Conservation (phyloP, 2,329 filamentous ascomycete species). For the Triangularia verruculosa region DNA sequence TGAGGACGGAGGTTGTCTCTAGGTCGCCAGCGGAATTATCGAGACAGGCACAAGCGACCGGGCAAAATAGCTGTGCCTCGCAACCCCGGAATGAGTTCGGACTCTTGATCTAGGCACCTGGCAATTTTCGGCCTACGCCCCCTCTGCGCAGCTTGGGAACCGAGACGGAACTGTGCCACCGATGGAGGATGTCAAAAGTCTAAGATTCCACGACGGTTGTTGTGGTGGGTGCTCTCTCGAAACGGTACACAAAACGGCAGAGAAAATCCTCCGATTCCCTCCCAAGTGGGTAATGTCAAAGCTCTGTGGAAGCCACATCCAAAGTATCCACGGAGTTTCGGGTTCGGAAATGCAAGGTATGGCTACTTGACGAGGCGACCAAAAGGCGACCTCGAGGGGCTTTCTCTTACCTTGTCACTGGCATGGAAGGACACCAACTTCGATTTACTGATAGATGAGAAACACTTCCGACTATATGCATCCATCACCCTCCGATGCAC, state of each 20-base stretch:
- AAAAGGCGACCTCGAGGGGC: neutral
- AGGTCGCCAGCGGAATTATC: neutral
- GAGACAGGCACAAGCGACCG: neutral
- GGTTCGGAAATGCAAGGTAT: neutral
- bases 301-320: neutral
- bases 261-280: neutral
- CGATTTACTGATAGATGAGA: neutral
- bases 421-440: neutral
- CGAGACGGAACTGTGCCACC: conserved; percentile 1
- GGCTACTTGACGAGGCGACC: neutral
- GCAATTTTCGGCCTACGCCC: neutral
- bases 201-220: neutral
- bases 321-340: neutral
- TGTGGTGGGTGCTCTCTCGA: neutral
- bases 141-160: neutral
- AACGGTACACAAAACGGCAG: neutral
- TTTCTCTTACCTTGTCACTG: neutral
- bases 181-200: neutral
- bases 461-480: no score
- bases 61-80: neutral
- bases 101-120: neutral
- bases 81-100: neutral
- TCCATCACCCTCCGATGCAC: no score
- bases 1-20: neutral
- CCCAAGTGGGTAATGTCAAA: neutral